Conservation (phyloP, 345 rosid species). For the Pseudoturritis turrita region DNA sequence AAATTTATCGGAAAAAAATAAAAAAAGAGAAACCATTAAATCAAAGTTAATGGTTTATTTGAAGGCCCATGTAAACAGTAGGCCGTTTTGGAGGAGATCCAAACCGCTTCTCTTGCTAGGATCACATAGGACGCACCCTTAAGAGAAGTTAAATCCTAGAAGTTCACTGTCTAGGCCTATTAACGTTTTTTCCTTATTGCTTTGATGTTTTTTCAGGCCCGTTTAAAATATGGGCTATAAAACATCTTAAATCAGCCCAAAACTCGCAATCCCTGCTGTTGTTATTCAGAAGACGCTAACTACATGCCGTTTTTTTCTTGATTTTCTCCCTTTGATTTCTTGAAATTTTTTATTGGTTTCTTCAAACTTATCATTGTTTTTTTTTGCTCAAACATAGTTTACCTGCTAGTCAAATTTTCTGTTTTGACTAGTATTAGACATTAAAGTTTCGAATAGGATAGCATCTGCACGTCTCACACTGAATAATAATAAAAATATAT, state of each 20-base stretch:
- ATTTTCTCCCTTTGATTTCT: background rate
- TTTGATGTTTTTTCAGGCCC: background rate
- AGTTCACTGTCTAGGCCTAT: background rate
- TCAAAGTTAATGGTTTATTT: no score
- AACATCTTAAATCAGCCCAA: background rate
- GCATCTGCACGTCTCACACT: no score
- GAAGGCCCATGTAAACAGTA: no score
- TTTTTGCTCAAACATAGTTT: background rate
- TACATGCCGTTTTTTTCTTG: slow-evolving; percentile 3
- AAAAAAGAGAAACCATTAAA: no score
- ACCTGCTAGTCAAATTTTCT: background rate
- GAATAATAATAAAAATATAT: no score
- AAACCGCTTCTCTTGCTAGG: no score
- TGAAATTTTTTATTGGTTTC: background rate
- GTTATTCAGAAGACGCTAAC: background rate
- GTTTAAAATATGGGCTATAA: background rate
- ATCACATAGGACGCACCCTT: no score
- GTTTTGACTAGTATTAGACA: background rate
- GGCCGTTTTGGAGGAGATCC: no score
- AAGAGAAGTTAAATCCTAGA: background rate
- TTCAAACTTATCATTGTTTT: background rate
- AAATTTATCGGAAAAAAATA: no score
- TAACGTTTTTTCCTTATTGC: no score
- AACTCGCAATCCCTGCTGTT: background rate
- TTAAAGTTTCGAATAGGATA: no score